Evolutionary conservation across 1,284 basidiomycete species (phyloP).

Genomic region (Boletus semigastroideus): DNA sequence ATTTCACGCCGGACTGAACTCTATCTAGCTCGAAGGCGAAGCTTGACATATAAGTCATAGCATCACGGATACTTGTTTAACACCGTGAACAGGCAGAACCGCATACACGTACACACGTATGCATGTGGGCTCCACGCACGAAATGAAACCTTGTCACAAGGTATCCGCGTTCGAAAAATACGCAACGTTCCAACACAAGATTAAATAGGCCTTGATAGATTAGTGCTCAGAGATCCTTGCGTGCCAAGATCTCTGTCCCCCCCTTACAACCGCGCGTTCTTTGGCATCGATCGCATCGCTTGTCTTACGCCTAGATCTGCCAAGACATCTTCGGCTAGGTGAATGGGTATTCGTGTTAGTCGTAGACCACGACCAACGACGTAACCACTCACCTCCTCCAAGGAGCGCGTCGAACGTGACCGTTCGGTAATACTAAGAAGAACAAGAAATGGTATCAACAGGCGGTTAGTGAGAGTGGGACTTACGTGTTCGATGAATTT

Average conservation of each 20-base stretch:
- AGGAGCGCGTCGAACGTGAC: conserved; percentile 54
- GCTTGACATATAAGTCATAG: no score
- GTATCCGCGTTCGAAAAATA: no score
- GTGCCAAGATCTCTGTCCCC: neutral
- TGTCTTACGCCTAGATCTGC: conserved; percentile 67
- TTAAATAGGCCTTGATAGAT: neutral
- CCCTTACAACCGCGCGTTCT: conserved; percentile 17
- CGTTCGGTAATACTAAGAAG: conserved; percentile 50
- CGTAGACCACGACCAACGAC: neutral
- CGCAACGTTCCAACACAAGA: no score
- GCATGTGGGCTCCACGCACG: no score
- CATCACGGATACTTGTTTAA: no score
- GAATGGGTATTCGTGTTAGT: conserved; percentile 1
- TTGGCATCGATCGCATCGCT: conserved; percentile 42
- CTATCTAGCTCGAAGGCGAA: no score
- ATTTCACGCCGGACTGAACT: no score
- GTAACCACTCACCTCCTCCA: conserved; percentile 41
- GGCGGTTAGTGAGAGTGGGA: conserved; percentile 9
- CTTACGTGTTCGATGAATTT: conserved; percentile 53
- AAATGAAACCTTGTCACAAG: no score
- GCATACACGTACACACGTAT: no score
- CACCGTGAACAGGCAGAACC: no score
- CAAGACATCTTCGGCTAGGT: conserved; percentile 58
- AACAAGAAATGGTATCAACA: neutral
- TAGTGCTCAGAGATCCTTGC: neutral